Base-by-base conservation (phyloP, 2,329 filamentous ascomycete genomes). In the Aspergillus neoniger region DNA sequence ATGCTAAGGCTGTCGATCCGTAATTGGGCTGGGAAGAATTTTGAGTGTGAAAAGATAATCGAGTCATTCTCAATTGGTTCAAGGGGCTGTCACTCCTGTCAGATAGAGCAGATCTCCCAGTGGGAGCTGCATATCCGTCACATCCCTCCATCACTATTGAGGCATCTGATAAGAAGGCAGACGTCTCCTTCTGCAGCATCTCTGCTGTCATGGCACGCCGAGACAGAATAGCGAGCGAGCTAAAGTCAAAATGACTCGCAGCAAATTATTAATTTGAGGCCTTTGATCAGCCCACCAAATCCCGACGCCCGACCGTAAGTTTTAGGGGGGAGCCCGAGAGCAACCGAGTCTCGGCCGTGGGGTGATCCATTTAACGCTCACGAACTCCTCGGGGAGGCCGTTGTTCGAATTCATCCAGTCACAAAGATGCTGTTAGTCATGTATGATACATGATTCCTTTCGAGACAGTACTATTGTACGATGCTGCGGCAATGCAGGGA, bases 291-390 rank as follows among this genome's bases (percentile, higher is more conserved):
- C 53, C 53, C 53, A 55, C 51, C 51, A 30, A 50, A 41, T 28
- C 51, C 21, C 51, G 23, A 25, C 9, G 38, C n/a, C 38, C 39
- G 52, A 55, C 38, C 53, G 53, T 41, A 28, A 44, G 2, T 12
- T 55, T 55, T 47, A 55, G 53, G 53, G 39, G 41, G 39, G 28
- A 28, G 53, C 2, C 39, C 30, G 25, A 38, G 14, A 10, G 23
- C 32, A 25, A 7, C 53, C 53, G 53, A 55, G 53, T 47, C 53
- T 55, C 53, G 53, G 53, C 53, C 53, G 39, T 47, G 25, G 39
- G 39, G 43, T 55, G 53, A 47, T 55, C 41, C 41, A 44, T 6
- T 10, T 5, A 8, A 23, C 17, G 41, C 41, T 36, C 41, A 23
- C 41, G 41, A 44, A 44, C 41, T 14, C 17, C 17, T 23, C 41